Percentiles rank a stretch among this genome's conserved stretches.
Conservation (phyloP, 345 rosid genomes). For the Eutrema japonicum region DNA sequence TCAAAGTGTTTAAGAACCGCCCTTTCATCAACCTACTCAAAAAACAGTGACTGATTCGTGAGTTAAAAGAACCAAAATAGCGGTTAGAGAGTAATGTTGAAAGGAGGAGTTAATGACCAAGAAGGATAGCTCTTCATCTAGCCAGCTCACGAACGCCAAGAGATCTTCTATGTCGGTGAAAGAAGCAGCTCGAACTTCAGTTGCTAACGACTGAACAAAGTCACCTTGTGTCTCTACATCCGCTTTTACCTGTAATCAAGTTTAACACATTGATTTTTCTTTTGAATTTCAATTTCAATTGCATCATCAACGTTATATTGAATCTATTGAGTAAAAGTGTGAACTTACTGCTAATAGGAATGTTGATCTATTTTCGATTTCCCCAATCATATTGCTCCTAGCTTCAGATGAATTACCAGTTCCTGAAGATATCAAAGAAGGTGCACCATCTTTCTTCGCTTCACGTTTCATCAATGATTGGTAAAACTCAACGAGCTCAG, state of each 20-base stretch:
- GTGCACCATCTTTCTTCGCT: slow-evolving; percentile 79
- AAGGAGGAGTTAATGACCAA: slow-evolving; percentile 52
- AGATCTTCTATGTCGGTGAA: slow-evolving; percentile 75
- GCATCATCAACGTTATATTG: background rate
- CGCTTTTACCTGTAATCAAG: slow-evolving; percentile 77
- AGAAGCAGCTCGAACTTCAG: slow-evolving; percentile 86
- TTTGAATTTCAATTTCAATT: background rate
- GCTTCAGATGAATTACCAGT: slow-evolving; percentile 71
- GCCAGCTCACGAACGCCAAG: slow-evolving; percentile 94
- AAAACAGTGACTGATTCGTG: background rate
- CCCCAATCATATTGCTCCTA: slow-evolving; percentile 95
- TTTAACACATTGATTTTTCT: background rate
- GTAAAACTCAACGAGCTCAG: slow-evolving; percentile 94
- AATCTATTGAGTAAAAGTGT: background rate
- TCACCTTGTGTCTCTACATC: slow-evolving; percentile 99
- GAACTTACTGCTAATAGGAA: slow-evolving; percentile 86
- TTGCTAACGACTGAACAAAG: slow-evolving; percentile 89
- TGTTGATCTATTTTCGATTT: slow-evolving; percentile 87
- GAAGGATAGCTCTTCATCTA: slow-evolving; percentile 98
- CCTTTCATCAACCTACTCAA: slow-evolving; percentile 84
- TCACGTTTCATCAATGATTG: slow-evolving; percentile 97
- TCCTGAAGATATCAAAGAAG: slow-evolving; percentile 68
- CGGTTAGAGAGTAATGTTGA: background rate
- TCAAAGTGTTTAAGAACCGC: slow-evolving; percentile 99
- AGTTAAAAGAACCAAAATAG: background rate